A percentile compares a stretch with the other conserved stretches of the same genome.
Conservation (phyloP, 2,329 filamentous ascomycete species). For the Bipolaris oryzae region DNA sequence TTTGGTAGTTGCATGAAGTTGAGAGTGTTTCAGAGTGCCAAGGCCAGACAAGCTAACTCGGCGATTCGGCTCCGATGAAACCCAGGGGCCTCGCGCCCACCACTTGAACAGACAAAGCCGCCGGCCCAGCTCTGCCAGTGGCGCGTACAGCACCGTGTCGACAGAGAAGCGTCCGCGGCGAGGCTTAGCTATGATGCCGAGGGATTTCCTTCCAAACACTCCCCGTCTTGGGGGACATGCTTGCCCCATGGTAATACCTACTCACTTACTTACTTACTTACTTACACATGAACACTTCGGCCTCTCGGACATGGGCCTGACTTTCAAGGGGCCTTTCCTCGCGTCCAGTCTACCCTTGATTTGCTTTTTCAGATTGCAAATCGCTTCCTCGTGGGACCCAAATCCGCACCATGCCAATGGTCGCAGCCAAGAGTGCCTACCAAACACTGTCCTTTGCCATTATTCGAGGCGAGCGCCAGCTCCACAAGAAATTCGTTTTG, state of each 20-base stretch:
- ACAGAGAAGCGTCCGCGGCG: constrained; percentile 32
- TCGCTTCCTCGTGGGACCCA: background rate
- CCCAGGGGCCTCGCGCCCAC: constrained; percentile 15
- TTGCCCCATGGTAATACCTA: constrained; percentile 9
- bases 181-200: constrained; percentile 33
- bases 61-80: constrained; percentile 26
- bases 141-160: constrained; percentile 20
- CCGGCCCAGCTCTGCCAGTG: background rate
- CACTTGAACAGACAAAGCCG: constrained; percentile 16
- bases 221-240: constrained; percentile 8
- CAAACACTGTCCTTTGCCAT: background rate
- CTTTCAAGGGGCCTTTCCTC: background rate
- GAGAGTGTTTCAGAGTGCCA: constrained; percentile 36
- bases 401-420: background rate
- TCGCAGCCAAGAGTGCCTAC: constrained; percentile 1
- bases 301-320: background rate
- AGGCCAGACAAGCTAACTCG: constrained; percentile 26
- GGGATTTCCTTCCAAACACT: constrained; percentile 12
- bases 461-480: background rate
- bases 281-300: constrained; percentile 14
- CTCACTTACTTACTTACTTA: too few relatives aligned
- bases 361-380: background rate
- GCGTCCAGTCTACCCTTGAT: background rate
- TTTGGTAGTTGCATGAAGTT: constrained; percentile 2
- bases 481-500: background rate